A percentile compares a stretch with the other conserved stretches of the same genome.
Conservation (phyloP, 495 filamentous ascomycete genomes). For the Cladorrhinum samala region DNA sequence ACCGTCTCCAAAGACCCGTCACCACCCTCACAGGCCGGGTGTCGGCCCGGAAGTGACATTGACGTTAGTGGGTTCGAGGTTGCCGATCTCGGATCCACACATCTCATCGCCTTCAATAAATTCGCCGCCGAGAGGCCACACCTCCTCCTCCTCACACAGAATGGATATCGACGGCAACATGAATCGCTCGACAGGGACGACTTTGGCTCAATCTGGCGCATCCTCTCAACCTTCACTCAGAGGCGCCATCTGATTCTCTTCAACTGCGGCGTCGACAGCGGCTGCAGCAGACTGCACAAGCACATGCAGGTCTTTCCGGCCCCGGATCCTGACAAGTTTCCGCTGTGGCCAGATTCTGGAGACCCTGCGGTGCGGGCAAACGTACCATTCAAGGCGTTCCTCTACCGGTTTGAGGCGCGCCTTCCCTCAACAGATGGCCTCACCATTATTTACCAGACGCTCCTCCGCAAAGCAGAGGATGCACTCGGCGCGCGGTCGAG, state of each 20-base stretch:
- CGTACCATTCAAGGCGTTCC: slow-evolving; percentile 11
- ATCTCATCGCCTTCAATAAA: slow-evolving; percentile 36
- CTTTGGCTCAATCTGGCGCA: slow-evolving; percentile 5
- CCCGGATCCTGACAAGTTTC: slow-evolving; percentile 4
- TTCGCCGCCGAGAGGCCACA: slow-evolving; percentile 37
- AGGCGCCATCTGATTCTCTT: slow-evolving; percentile 25
- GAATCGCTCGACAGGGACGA: slow-evolving; percentile 14
- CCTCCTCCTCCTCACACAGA: slow-evolving; percentile 32
- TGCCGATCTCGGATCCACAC: slow-evolving; percentile 17
- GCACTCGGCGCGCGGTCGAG: slow-evolving; percentile 1
- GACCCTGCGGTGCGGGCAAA: background rate
- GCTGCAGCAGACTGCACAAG: slow-evolving; percentile 39
- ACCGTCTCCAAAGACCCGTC: background rate
- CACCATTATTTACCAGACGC: slow-evolving; percentile 16
- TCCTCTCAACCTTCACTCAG: background rate
- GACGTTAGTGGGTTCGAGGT: slow-evolving; percentile 15
- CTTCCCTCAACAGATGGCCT: slow-evolving; percentile 11
- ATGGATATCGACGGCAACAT: slow-evolving; percentile 33
- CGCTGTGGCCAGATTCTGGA: slow-evolving; percentile 12
- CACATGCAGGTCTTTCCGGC: slow-evolving; percentile 38
- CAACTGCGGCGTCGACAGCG: slow-evolving; percentile 32
- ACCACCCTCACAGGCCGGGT: slow-evolving; percentile 1
- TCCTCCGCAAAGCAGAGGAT: slow-evolving; percentile 24
- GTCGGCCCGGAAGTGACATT: slow-evolving; percentile 25
- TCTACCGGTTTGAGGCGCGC: slow-evolving; percentile 10